A percentile compares a stretch with the other conserved stretches of the same genome.
Conservation (phyloP, 2,329 filamentous ascomycete genomes). For the Phaeophleospora eucalypticola region DNA sequence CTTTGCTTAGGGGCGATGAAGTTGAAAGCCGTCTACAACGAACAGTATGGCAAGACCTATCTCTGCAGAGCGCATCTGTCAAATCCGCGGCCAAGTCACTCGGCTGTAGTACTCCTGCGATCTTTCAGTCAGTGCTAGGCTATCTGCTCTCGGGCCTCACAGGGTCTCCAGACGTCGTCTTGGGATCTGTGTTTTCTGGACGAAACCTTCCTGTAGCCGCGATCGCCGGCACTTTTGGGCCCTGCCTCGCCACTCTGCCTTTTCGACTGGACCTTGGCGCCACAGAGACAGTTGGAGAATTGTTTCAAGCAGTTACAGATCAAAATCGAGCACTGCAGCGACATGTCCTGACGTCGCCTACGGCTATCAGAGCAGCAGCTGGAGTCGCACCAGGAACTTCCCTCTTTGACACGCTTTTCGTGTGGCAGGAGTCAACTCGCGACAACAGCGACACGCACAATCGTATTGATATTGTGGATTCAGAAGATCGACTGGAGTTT, state of each 20-base stretch:
- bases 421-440: constrained; percentile 73
- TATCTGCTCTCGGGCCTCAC: constrained; percentile 63
- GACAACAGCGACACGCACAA: constrained; percentile 25
- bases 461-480: constrained; percentile 53
- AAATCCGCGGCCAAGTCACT: constrained; percentile 11
- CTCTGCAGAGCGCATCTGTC: constrained; percentile 7
- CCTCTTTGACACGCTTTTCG: constrained; percentile 74
- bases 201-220: constrained; percentile 66
- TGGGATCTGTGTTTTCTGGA: constrained; percentile 80
- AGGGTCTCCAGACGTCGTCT: constrained; percentile 62
- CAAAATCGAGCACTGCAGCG: constrained; percentile 63
- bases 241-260: constrained; percentile 73
- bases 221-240: constrained; percentile 72
- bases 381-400: constrained; percentile 50
- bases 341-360: constrained; percentile 60
- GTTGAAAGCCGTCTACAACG: constrained; percentile 18
- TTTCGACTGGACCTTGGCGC: constrained; percentile 59
- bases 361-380: constrained; percentile 63
- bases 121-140: constrained; percentile 70
- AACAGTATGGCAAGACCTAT: constrained; percentile 19
- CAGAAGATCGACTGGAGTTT: constrained; percentile 71
- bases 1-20: constrained; percentile 51
- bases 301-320: constrained; percentile 61
- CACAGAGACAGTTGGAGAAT: constrained; percentile 52
- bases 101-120: constrained; percentile 60